Conservation (phyloP, 2,329 filamentous ascomycete species). For the Fusarium continuum region DNA sequence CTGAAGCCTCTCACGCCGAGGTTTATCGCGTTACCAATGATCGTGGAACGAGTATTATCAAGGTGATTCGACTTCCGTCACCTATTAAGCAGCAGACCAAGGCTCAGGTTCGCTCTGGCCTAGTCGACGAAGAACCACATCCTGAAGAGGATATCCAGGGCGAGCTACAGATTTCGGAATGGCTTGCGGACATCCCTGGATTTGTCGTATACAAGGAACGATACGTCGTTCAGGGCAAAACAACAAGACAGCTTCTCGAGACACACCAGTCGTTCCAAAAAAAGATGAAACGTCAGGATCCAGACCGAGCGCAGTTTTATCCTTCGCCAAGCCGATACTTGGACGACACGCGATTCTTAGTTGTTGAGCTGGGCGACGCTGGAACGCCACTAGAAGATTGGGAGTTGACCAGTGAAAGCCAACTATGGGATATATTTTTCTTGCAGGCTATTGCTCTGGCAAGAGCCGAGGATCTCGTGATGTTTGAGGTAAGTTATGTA, state of each 20-base stretch:
- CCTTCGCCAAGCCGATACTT: conserved; percentile 69
- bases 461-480: conserved; percentile 64
- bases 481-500: conserved; percentile 63
- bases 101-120: conserved; percentile 60
- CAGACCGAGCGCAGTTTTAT: conserved; percentile 67
- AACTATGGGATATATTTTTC: conserved; percentile 72
- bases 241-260: conserved; percentile 62
- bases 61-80: conserved; percentile 68
- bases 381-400: conserved; percentile 69
- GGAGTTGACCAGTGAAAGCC: conserved; percentile 56
- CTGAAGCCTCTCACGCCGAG: conserved; percentile 73
- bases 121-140: conserved; percentile 69
- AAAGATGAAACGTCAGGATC: conserved; percentile 63
- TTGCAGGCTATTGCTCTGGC: conserved; percentile 68
- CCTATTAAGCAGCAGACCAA: conserved; percentile 68
- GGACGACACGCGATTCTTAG: conserved; percentile 66
- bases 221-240: conserved; percentile 66
- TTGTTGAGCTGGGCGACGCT: conserved; percentile 71
- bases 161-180: conserved; percentile 71
- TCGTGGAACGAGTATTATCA: conserved; percentile 70
- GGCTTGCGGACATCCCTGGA: conserved; percentile 69
- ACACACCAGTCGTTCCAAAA: conserved; percentile 69
- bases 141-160: conserved; percentile 63
- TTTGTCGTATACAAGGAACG: conserved; percentile 73
- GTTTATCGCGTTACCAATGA: conserved; percentile 70